These are phyloP conservation scores for Daedalea quercina DNA, from an alignment of 768 basidiomycete species.

Conservation along the genomic window DNA sequence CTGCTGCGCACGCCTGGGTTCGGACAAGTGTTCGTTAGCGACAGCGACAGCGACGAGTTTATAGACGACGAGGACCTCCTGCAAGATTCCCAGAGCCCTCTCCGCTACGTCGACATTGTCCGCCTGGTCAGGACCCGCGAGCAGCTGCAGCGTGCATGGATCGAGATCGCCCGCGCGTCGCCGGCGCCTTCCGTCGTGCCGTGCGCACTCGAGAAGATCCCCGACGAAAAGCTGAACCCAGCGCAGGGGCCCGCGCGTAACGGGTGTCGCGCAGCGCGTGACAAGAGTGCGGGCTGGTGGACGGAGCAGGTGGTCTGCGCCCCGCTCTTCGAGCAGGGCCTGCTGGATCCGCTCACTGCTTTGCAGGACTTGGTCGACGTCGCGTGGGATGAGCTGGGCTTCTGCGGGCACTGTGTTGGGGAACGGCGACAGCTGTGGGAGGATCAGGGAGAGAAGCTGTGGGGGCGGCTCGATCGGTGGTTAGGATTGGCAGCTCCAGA, in stretches of 20 bases:
- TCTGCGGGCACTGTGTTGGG: slow-evolving; percentile 28
- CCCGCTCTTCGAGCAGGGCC: slow-evolving; percentile 22
- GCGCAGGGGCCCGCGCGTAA: background rate
- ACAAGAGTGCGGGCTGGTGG: slow-evolving; percentile 10
- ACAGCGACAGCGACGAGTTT: slow-evolving; percentile 1
- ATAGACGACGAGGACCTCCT: background rate
- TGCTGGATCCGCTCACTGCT: slow-evolving; percentile 30
- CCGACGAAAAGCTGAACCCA: background rate
- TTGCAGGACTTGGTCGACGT: slow-evolving; percentile 25
- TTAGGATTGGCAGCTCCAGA: slow-evolving; percentile 13
- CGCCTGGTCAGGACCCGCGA: slow-evolving; percentile 19
- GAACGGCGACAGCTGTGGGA: slow-evolving; percentile 24
- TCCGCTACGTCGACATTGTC: slow-evolving; percentile 14
- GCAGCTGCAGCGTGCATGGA: slow-evolving; percentile 18
- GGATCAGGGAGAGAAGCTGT: slow-evolving; percentile 23
- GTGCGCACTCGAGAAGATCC: slow-evolving; percentile 14
- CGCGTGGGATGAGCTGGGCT: slow-evolving; percentile 24
- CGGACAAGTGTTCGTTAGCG: slow-evolving; percentile 15
- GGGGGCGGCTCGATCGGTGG: slow-evolving; percentile 25
- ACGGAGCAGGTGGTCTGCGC: slow-evolving; percentile 10
- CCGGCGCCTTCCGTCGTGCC: slow-evolving; percentile 13
- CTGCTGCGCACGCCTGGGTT: slow-evolving; percentile 26
- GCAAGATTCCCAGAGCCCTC: background rate
- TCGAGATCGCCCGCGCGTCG: slow-evolving; percentile 12
- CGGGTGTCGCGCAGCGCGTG: slow-evolving; percentile 9